These are phyloP conservation scores for Hypomontagnella submonticulosa DNA, from an alignment of 495 filamentous ascomycete species.

Conservation along the genomic window DNA sequence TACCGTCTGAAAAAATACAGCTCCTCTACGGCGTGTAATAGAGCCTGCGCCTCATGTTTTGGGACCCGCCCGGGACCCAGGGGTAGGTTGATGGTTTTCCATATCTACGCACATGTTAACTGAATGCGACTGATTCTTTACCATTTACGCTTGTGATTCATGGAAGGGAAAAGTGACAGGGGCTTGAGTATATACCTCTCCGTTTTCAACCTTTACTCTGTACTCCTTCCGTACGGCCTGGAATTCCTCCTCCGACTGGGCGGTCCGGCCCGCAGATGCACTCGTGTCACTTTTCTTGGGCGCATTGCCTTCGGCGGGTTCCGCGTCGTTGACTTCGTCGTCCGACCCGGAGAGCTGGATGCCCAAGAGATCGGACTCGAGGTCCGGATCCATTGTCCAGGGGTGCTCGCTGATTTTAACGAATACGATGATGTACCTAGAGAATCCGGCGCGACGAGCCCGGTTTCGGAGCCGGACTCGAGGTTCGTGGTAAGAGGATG, in stretches of 20 bases:
- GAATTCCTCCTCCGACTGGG: constrained; percentile 58
- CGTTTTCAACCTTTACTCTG: constrained; percentile 57
- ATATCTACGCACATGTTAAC: constrained; percentile 48
- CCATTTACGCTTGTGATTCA: too few species aligned
- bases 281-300: constrained; percentile 24
- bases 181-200: constrained; percentile 48
- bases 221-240: constrained; percentile 53
- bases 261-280: constrained; percentile 50
- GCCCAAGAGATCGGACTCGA: constrained; percentile 49
- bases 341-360: constrained; percentile 57
- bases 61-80: constrained; percentile 38
- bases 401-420: neutral
- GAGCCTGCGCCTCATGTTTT: constrained; percentile 58
- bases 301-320: constrained; percentile 17
- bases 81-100: constrained; percentile 54
- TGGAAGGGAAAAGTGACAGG: too few species aligned
- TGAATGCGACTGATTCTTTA: too few species aligned
- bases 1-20: constrained; percentile 65
- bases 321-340: constrained; percentile 21
- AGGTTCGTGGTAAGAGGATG: neutral
- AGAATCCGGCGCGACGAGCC: neutral
- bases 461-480: constrained; percentile 1
- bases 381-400: constrained; percentile 38
- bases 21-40: constrained; percentile 67
- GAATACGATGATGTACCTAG: too few species aligned